Evolutionary conservation across 805 yeast species (phyloP).

Genomic region (Yarrowia sp.): DNA sequence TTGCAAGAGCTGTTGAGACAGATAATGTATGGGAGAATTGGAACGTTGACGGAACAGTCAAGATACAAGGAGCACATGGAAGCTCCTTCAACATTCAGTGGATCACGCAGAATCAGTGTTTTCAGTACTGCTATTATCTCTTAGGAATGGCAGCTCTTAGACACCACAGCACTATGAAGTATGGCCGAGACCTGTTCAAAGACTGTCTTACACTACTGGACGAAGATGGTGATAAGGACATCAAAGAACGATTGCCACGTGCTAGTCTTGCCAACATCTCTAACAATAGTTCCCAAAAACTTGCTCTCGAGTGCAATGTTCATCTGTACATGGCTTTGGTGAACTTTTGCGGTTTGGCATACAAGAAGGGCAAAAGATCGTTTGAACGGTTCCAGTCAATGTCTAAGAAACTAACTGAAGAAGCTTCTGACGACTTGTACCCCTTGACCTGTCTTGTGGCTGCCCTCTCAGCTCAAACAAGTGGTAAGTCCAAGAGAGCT

Average conservation of each 20-base stretch:
- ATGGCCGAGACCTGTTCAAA: constrained; percentile 4
- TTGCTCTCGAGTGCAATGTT: background rate
- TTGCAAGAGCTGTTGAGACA: background rate
- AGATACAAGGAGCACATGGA: background rate
- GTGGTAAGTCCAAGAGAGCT: constrained; percentile 4
- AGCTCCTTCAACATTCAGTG: constrained; percentile 1
- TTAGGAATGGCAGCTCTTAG: background rate
- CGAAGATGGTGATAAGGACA: background rate
- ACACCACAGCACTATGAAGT: background rate
- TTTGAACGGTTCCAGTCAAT: background rate
- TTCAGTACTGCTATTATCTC: background rate
- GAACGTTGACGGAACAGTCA: background rate
- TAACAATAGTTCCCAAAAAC: background rate
- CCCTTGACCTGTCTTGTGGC: constrained; percentile 2
- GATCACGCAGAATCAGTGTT: background rate
- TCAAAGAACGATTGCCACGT: too few species aligned
- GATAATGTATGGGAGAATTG: background rate
- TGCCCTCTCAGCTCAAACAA: background rate
- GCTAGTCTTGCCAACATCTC: background rate
- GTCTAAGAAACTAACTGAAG: background rate
- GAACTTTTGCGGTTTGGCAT: background rate
- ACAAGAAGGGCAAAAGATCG: background rate
- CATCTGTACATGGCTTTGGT: constrained; percentile 6
- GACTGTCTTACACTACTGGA: background rate
- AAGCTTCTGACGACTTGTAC: background rate